Base-by-base conservation (phyloP, 2,329 filamentous ascomycete species). In the Xylariaceae sp. region DNA sequence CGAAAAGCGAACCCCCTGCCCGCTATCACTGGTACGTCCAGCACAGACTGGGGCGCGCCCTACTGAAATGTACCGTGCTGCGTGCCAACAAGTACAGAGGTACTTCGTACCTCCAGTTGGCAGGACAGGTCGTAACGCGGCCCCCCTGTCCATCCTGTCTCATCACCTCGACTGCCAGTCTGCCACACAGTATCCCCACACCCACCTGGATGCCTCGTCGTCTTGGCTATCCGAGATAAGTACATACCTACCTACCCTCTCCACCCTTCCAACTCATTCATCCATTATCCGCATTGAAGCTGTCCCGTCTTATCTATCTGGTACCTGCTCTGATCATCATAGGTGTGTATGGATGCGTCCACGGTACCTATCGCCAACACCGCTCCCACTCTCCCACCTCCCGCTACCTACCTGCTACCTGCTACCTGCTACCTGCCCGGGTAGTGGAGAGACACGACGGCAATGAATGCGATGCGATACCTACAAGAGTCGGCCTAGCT, bases 401-500 rank as follows among this genome's bases (percentile, higher is more conserved):
- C 44, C 22, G 6, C 41, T 32, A 21, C 18, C 39, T 43, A 43
- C 41, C n/a, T n/a, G n/a, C n/a, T n/a, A n/a, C n/a, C n/a, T n/a
- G n/a, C n/a, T n/a, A n/a, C n/a, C n/a, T 43, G 15, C 41, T 5
- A 43, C 29, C 13, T 32, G 26, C 34, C 13, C 16, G 16, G 15
- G 30, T 37, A 8, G 34, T 29, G 22, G 7, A 30, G 21, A 43
- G 7, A 12, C n/a, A 19, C 54, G 10, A 18, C 49, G 34, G 34
- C 48, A 34, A 34, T 29, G 43, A 51, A 46, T 29, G 36, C 40
- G 19, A 46, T 29, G 36, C 40, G 19, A 43, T 53, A 34, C 49
- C 42, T 53, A 39, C 49, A 39, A 18, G 54, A 36, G n/a, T 51
- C 48, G 44, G 39, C 54, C 54, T 58, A 58, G 56, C 53, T 54